Conservation (phyloP, 2,329 filamentous ascomycete species). For the Penicillium sp. region DNA sequence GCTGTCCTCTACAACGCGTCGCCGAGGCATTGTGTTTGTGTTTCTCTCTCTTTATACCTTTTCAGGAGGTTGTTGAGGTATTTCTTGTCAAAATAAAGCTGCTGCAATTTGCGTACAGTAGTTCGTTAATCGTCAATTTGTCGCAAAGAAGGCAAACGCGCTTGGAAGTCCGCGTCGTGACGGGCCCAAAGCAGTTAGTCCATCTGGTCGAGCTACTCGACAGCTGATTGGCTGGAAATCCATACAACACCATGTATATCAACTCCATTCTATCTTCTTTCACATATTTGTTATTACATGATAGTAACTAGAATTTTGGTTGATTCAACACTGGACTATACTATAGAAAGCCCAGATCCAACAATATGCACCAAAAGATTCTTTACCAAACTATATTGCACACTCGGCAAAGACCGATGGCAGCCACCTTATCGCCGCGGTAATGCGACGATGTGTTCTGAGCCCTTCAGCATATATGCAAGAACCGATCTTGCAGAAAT, state of each 20-base stretch:
- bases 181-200: not conserved
- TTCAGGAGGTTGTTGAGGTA: not conserved
- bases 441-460: not conserved
- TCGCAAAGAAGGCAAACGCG: not conserved
- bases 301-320: not conserved
- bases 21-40: slow-evolving; percentile 24
- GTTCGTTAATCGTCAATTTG: not conserved
- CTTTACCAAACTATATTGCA: not conserved
- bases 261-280: not conserved
- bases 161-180: not conserved
- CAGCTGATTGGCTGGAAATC: not conserved
- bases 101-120: not conserved
- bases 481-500: not conserved
- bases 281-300: not conserved
- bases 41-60: not conserved
- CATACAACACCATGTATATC: not conserved
- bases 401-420: not conserved
- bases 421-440: not conserved
- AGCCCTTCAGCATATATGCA: not conserved
- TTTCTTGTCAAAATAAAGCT: not conserved
- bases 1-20: slow-evolving; percentile 29
- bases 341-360: not conserved
- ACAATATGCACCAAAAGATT: not conserved
- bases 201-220: not conserved
- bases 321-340: not conserved